phyloP scores from a whole-genome alignment of 768 basidiomycete genomes.

The Phanerochaete carnosa region DNA sequence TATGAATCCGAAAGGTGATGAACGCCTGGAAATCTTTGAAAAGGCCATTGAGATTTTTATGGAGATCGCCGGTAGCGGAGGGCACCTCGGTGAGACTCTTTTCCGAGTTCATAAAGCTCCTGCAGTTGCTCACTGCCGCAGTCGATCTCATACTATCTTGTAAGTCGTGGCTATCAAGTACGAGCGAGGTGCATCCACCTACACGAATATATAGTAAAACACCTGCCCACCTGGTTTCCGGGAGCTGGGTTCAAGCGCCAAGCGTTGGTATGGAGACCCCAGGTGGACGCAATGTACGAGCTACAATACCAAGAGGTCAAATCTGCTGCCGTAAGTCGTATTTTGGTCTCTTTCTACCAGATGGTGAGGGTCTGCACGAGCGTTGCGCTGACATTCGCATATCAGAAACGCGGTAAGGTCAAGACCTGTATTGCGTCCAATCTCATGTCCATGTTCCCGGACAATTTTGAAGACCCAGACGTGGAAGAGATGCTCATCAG shows the following conservation, averaged over 20 bases:
- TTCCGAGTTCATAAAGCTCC: background rate
- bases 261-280: slow-evolving; percentile 8
- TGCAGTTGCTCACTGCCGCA: background rate
- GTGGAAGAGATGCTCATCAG: background rate
- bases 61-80: background rate
- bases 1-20: background rate
- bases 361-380: no score
- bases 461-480: background rate
- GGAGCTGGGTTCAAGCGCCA: slow-evolving; percentile 16
- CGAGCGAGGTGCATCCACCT: no score
- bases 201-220: background rate
- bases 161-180: background rate
- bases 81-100: background rate
- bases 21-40: background rate
- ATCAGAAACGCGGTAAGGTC: background rate
- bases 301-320: slow-evolving; percentile 15
- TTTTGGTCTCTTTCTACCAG: no score
- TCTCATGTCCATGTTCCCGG: background rate
- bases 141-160: background rate
- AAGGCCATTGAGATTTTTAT: background rate
- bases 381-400: background rate
- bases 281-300: slow-evolving; percentile 1
- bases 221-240: slow-evolving; percentile 21
- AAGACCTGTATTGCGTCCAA: background rate
- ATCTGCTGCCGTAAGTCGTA: background rate